These are phyloP conservation scores for Hansfordia pulvinata DNA, from an alignment of 2,329 filamentous ascomycete species.

Conservation along the genomic window DNA sequence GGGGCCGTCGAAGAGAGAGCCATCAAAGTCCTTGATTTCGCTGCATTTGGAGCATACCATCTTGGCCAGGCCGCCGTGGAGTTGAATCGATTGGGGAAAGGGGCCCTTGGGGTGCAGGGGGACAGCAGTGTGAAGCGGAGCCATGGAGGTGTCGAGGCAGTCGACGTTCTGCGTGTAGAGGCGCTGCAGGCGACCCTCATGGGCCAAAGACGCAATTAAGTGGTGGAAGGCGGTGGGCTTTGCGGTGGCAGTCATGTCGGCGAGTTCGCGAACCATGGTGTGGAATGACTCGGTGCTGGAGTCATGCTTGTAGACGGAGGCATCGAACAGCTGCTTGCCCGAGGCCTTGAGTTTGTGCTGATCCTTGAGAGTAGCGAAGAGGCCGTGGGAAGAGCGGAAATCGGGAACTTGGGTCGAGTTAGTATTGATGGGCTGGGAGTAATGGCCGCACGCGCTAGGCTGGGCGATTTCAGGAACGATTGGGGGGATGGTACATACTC, in stretches of 20 bases:
- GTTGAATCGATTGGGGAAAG: conserved; percentile 86
- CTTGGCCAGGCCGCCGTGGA: conserved; percentile 86
- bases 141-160: conserved; percentile 75
- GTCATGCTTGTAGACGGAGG: conserved; percentile 91
- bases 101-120: conserved; percentile 73
- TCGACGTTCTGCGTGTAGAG: conserved; percentile 97
- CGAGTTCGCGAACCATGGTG: conserved; percentile 86
- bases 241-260: conserved; percentile 62
- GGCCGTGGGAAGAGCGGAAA: conserved; percentile 80
- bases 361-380: conserved; percentile 74
- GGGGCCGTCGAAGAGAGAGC: conserved; percentile 69
- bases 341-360: conserved; percentile 88
- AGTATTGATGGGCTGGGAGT: conserved; percentile 9
- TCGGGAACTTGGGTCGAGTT: conserved; percentile 56
- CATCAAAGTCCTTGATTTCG: conserved; percentile 61
- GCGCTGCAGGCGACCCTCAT: conserved; percentile 75
- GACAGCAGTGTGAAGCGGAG: conserved; percentile 66
- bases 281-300: conserved; percentile 83
- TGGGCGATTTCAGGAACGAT: conserved; percentile 1
- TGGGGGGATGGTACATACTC: conserved; percentile 40
- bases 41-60: conserved; percentile 96
- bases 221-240: conserved; percentile 85
- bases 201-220: conserved; percentile 76
- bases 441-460: too few species aligned
- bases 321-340: conserved; percentile 92